These are phyloP conservation scores for Blepharisma japonicum DNA, from an alignment of 73 alveolate genomes.

Conservation along the genomic window DNA sequence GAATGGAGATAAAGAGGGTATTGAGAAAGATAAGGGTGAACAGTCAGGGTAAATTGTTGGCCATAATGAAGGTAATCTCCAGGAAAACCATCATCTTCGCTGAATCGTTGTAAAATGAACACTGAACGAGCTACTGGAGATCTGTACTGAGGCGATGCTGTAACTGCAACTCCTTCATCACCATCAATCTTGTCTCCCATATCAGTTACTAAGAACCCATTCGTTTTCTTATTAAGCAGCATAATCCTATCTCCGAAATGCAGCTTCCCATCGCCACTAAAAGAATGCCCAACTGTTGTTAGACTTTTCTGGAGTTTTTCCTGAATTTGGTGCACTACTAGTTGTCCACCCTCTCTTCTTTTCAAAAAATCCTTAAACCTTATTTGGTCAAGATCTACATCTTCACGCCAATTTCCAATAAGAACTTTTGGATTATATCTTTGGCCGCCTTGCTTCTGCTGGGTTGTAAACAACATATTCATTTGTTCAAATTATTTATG, in stretches of 20 bases:
- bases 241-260: constrained; percentile 75
- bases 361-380: constrained; percentile 56
- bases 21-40: constrained; percentile 18
- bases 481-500: no score
- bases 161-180: constrained; percentile 73
- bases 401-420: constrained; percentile 87
- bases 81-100: constrained; percentile 46
- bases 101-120: constrained; percentile 48
- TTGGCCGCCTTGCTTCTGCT: constrained; percentile 83
- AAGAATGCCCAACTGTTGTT: constrained; percentile 48
- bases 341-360: constrained; percentile 50
- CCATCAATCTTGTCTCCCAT: constrained; percentile 64
- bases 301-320: constrained; percentile 37
- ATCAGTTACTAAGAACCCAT: constrained; percentile 69
- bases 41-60: constrained; percentile 42
- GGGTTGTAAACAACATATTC: constrained; percentile 71
- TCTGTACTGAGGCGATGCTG: constrained; percentile 56
- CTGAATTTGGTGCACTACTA: constrained; percentile 50
- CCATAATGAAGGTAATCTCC: constrained; percentile 60
- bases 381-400: constrained; percentile 71
- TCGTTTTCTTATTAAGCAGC: constrained; percentile 64
- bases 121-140: constrained; percentile 71
- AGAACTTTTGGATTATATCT: constrained; percentile 62
- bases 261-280: constrained; percentile 60
- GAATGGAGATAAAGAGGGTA: constrained; percentile 56